These are phyloP conservation scores for Phylloporus sp. DNA, from an alignment of 768 basidiomycete genomes.

Conservation along the genomic window DNA sequence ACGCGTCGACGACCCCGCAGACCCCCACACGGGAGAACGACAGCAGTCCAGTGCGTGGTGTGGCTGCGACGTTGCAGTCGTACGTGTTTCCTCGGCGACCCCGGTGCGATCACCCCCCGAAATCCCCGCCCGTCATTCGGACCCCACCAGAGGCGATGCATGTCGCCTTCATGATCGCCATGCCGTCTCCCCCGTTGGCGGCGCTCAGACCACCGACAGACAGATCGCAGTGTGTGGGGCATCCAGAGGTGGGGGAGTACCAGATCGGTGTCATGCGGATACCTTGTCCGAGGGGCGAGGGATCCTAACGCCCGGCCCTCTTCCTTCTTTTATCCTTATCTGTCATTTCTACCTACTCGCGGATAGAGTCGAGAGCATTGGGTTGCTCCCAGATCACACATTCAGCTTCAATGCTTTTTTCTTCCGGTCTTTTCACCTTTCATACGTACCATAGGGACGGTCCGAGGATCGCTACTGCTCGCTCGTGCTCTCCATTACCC, in stretches of 20 bases:
- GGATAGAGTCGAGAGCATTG: not conserved
- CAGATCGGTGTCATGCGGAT: slow-evolving; percentile 42
- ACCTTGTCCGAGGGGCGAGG: slow-evolving; percentile 28
- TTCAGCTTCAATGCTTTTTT: no score
- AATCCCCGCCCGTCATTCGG: slow-evolving; percentile 8
- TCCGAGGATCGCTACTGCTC: not conserved
- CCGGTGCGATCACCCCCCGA: slow-evolving; percentile 2
- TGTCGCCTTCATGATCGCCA: slow-evolving; percentile 42
- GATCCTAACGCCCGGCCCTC: not conserved
- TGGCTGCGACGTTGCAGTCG: slow-evolving; percentile 5
- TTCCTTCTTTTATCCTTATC: not conserved
- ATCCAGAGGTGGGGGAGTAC: slow-evolving; percentile 29
- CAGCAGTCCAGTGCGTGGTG: not conserved
- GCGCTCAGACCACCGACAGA: not conserved
- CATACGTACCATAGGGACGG: not conserved
- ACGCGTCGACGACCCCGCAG: not conserved
- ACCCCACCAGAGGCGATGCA: slow-evolving; percentile 28
- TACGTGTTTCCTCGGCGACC: slow-evolving; percentile 5
- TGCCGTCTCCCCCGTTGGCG: slow-evolving; percentile 33
- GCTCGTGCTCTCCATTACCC: not conserved
- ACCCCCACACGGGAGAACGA: not conserved
- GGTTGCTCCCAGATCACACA: not conserved
- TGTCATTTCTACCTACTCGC: not conserved
- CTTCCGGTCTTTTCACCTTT: not conserved
- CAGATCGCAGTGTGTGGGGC: slow-evolving; percentile 2